Percentiles rank a stretch among this genome's conserved stretches.
Conservation (phyloP, 192 early-diverging fungal species). For the Gryganskiella cystojenkinii region DNA sequence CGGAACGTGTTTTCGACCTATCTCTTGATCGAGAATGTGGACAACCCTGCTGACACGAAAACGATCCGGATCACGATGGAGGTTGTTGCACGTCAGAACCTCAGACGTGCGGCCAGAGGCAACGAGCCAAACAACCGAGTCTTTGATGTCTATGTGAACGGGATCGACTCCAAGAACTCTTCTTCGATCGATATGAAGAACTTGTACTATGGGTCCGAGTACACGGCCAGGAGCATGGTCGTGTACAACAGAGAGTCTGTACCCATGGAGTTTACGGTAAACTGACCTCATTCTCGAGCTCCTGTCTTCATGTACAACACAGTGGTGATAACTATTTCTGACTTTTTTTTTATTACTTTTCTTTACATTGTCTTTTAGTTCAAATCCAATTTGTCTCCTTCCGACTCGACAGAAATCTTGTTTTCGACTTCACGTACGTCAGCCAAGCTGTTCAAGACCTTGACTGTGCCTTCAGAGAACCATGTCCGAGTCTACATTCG, state of each 20-base stretch:
- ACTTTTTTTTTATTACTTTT: not conserved
- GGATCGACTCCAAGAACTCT: slow-evolving; percentile 59
- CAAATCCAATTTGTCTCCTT: slow-evolving; percentile 69
- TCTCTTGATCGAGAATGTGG: slow-evolving; percentile 76
- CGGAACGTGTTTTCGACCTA: slow-evolving; percentile 80
- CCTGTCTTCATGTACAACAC: not conserved
- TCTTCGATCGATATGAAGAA: slow-evolving; percentile 74
- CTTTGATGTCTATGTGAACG: slow-evolving; percentile 82
- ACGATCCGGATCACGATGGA: slow-evolving; percentile 79
- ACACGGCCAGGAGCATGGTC: slow-evolving; percentile 75
- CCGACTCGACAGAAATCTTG: slow-evolving; percentile 75
- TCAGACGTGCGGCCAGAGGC: slow-evolving; percentile 47
- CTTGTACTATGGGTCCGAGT: slow-evolving; percentile 78
- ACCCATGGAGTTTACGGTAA: slow-evolving; percentile 81
- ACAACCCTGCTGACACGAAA: slow-evolving; percentile 79
- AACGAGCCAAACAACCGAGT: slow-evolving; percentile 62
- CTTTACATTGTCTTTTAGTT: slow-evolving; percentile 33
- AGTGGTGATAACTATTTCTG: not conserved
- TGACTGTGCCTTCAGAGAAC: slow-evolving; percentile 74
- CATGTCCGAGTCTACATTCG: slow-evolving; percentile 76
- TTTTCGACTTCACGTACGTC: slow-evolving; percentile 82
- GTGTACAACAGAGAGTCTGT: slow-evolving; percentile 80
- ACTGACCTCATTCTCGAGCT: not conserved
- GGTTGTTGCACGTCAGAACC: slow-evolving; percentile 62
- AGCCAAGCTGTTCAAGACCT: slow-evolving; percentile 75